These are phyloP conservation scores for Graphilbum fragrans DNA, from an alignment of 2,329 filamentous ascomycete species.

Conservation along the genomic window DNA sequence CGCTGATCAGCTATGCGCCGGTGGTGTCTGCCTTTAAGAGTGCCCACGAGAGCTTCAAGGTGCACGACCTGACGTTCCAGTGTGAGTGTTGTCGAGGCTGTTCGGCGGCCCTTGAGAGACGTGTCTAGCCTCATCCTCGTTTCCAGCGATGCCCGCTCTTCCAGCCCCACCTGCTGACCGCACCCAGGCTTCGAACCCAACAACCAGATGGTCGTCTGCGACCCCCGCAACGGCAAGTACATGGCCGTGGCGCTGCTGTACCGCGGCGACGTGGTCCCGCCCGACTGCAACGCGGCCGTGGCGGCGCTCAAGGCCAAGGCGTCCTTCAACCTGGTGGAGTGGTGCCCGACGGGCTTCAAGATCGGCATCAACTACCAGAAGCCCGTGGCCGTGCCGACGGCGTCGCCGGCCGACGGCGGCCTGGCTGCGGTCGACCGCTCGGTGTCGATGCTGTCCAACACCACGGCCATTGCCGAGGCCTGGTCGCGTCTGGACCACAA, in stretches of 20 bases:
- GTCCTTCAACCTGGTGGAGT: slow-evolving; percentile 63
- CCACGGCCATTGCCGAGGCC: slow-evolving; percentile 60
- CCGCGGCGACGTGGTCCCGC: slow-evolving; percentile 59
- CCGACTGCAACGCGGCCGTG: slow-evolving; percentile 56
- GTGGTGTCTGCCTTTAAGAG: slow-evolving; percentile 64
- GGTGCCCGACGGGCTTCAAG: slow-evolving; percentile 68
- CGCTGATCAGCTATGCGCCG: slow-evolving; percentile 60
- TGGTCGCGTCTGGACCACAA: slow-evolving; percentile 64
- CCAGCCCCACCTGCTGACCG: too few species aligned
- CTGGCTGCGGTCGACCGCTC: slow-evolving; percentile 50
- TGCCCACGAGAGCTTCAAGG: slow-evolving; percentile 79
- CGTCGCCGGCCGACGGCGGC: slow-evolving; percentile 40
- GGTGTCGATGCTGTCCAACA: slow-evolving; percentile 62
- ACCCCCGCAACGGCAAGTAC: slow-evolving; percentile 64
- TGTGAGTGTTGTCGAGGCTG: slow-evolving; percentile 33
- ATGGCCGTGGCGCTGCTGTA: slow-evolving; percentile 64
- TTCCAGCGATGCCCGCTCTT: too few species aligned
- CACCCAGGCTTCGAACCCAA: slow-evolving; percentile 57
- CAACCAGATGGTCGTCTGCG: slow-evolving; percentile 70
- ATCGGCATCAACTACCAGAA: slow-evolving; percentile 66
- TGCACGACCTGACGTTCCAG: slow-evolving; percentile 63
- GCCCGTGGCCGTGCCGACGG: slow-evolving; percentile 44
- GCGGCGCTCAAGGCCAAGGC: slow-evolving; percentile 57
- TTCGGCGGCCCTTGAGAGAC: neutral
- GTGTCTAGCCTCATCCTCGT: too few species aligned